phyloP scores from a whole-genome alignment of 306 rosid genomes.

The Vigna reflexopilosa region DNA sequence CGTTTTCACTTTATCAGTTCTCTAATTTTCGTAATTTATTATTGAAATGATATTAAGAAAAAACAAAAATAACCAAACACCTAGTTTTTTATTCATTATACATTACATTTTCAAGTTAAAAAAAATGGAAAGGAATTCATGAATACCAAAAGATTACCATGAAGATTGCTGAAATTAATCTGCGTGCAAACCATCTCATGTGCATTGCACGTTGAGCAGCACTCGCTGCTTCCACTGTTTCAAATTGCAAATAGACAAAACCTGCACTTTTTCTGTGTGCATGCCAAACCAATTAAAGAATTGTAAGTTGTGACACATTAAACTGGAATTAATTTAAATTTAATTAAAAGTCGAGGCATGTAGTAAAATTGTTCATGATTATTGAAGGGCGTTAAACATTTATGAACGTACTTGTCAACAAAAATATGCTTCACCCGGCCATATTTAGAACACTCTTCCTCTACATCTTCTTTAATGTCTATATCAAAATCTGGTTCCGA shows the following conservation, averaged over 20 bases:
- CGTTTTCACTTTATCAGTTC: neutral
- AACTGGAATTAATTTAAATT: neutral
- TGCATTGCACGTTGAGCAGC: conserved; percentile 96
- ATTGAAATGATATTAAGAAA: neutral
- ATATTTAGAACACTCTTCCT: conserved; percentile 93
- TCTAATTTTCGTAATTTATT: neutral
- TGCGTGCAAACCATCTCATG: conserved; percentile 95
- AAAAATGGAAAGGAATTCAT: neutral
- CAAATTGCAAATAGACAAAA: conserved; percentile 85
- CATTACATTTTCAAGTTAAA: neutral
- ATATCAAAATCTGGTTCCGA: conserved; percentile 84
- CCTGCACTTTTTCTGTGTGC: conserved; percentile 86
- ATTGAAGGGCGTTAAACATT: conserved; percentile 6
- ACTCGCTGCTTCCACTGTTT: conserved; percentile 79
- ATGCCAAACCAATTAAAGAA: conserved; percentile 20
- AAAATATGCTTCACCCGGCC: conserved; percentile 90
- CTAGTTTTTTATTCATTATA: neutral
- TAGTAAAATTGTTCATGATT: conserved; percentile 11
- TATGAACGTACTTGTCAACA: conserved; percentile 91
- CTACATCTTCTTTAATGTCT: conserved; percentile 94
- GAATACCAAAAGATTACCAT: conserved; percentile 62
- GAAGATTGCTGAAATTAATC: conserved; percentile 81
- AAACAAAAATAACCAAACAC: neutral
- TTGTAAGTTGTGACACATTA: neutral
- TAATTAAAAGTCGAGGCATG: neutral